Percentiles rank a stretch among this genome's conserved stretches.
Conservation (phyloP, 768 basidiomycete genomes). For the Leccinum pellstonianum region DNA sequence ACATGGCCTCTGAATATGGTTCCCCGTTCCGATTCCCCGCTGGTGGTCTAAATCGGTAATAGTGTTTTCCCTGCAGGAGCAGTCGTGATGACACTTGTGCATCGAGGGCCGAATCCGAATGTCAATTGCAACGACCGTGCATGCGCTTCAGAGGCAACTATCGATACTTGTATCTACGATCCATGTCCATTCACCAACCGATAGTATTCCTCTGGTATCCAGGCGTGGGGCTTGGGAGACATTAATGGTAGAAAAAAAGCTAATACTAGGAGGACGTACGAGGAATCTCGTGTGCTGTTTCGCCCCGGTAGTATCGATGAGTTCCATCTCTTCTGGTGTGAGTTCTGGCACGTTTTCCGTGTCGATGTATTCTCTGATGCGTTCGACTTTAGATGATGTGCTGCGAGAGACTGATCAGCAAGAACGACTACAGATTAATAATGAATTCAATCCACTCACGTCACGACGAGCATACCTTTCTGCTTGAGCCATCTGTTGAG, state of each 20-base stretch:
- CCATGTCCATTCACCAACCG: neutral
- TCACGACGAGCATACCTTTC: conserved; percentile 31
- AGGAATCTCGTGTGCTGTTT: conserved; percentile 25
- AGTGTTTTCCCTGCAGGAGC: neutral
- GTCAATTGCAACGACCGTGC: neutral
- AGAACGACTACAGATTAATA: neutral
- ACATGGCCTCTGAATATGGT: neutral
- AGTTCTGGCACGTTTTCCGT: conserved; percentile 29
- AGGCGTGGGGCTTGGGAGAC: neutral
- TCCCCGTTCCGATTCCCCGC: no score
- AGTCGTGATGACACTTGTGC: neutral
- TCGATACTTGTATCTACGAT: neutral
- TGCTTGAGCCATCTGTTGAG: conserved; percentile 33
- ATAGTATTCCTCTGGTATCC: neutral
- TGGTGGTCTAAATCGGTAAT: no score
- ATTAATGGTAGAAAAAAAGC: neutral
- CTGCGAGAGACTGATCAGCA: conserved; percentile 16
- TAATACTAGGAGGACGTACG: conserved; percentile 18
- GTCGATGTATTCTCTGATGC: conserved; percentile 34
- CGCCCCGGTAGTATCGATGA: conserved; percentile 28
- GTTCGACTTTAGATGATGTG: conserved; percentile 34
- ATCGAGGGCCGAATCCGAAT: neutral
- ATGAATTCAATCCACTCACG: conserved; percentile 18
- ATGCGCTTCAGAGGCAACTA: neutral
- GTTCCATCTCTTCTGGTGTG: conserved; percentile 23